These are phyloP conservation scores for Fusarium buharicum DNA, from an alignment of 2,329 filamentous ascomycete species.

Conservation along the genomic window DNA sequence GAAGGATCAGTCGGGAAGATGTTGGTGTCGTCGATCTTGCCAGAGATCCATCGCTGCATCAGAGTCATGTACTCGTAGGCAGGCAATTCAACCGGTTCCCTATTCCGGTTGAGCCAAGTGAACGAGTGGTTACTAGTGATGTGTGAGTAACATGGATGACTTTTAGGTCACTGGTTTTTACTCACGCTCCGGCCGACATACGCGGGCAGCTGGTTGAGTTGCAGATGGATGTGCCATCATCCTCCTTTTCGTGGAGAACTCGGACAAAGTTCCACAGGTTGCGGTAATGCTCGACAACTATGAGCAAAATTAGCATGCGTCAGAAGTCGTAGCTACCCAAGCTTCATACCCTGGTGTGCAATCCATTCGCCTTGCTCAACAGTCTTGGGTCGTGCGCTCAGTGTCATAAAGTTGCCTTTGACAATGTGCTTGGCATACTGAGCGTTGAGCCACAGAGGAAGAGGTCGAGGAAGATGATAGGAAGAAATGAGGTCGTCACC, in stretches of 20 bases:
- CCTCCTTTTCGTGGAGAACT: slow-evolving; percentile 87
- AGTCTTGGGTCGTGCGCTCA: slow-evolving; percentile 92
- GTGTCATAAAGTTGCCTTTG: slow-evolving; percentile 98
- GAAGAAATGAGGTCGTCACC: slow-evolving; percentile 66
- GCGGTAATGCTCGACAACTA: slow-evolving; percentile 93
- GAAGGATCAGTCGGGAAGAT: slow-evolving; percentile 91
- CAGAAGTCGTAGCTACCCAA: not conserved
- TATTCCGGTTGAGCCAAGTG: slow-evolving; percentile 91
- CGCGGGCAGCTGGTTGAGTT: slow-evolving; percentile 86
- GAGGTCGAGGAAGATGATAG: slow-evolving; percentile 72
- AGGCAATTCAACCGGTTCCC: slow-evolving; percentile 89
- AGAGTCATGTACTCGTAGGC: slow-evolving; percentile 94
- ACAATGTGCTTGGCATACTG: slow-evolving; percentile 87
- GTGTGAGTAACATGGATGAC: slow-evolving; percentile 19
- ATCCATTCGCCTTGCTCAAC: slow-evolving; percentile 97
- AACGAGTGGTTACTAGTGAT: slow-evolving; percentile 82
- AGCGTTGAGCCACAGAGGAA: slow-evolving; percentile 77
- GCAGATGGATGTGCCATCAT: slow-evolving; percentile 81
- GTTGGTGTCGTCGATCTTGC: slow-evolving; percentile 89
- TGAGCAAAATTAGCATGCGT: slow-evolving; percentile 1
- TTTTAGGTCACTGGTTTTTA: slow-evolving; percentile 41
- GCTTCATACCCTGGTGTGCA: slow-evolving; percentile 83
- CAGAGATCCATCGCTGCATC: slow-evolving; percentile 96
- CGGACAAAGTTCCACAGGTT: slow-evolving; percentile 90
- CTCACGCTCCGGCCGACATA: slow-evolving; percentile 94